phyloP scores from a whole-genome alignment of 164 flowering plant genomes.

The Hamamelis virginiana region DNA sequence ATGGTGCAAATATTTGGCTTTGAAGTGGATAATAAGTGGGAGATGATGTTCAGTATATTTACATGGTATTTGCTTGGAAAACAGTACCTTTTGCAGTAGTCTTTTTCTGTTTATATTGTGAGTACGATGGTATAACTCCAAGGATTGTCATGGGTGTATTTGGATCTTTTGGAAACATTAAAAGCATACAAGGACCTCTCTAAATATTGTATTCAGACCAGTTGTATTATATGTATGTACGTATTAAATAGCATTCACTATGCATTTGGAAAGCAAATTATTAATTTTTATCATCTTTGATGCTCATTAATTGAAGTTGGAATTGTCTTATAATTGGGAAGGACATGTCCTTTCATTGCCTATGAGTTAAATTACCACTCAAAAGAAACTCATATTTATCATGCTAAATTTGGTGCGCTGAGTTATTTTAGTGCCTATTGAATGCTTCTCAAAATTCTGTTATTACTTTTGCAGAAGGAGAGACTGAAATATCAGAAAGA shows the following conservation, averaged over 20 bases:
- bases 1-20: neutral
- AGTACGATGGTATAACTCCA: neutral
- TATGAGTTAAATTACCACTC: neutral
- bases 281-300: neutral
- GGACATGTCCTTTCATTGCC: neutral
- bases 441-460: conserved; percentile 1
- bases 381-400: neutral
- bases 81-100: neutral
- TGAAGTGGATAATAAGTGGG: neutral
- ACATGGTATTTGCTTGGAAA: neutral
- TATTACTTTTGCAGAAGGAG: conserved; percentile 47
- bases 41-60: neutral
- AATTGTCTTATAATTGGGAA: neutral
- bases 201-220: neutral
- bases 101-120: neutral
- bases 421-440: neutral
- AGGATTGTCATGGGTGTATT: neutral
- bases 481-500: conserved; percentile 69
- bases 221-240: neutral
- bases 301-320: neutral
- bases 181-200: neutral
- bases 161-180: neutral
- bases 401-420: neutral
- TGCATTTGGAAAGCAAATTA: neutral
- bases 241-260: too few relatives aligned